Percentiles rank a stretch among this genome's conserved stretches.
phyloP scores from a whole-genome alignment of 2,329 filamentous ascomycete species.

The Penicillium capsulatum region DNA sequence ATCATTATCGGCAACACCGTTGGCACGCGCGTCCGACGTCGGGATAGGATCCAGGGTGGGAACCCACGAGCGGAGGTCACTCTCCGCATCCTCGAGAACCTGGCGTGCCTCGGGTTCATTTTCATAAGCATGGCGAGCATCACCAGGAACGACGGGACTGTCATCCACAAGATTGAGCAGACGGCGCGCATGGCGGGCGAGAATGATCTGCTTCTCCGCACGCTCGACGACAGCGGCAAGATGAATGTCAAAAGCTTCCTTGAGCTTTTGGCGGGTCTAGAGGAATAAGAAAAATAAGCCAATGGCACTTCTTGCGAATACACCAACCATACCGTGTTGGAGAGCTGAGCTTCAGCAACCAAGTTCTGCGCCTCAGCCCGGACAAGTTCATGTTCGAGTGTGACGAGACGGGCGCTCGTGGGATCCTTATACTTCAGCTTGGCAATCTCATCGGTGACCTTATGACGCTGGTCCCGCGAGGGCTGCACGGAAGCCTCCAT shows the following conservation, averaged over 20 bases:
- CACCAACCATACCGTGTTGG: conserved; percentile 69
- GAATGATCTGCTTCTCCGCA: conserved; percentile 92
- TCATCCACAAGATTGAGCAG: conserved; percentile 85
- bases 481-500: conserved; percentile 95
- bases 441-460: conserved; percentile 88
- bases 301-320: not conserved
- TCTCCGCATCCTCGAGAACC: conserved; percentile 87
- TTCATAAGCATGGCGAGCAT: conserved; percentile 66
- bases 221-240: conserved; percentile 90
- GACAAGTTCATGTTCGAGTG: conserved; percentile 92
- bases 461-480: conserved; percentile 77
- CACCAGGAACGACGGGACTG: conserved; percentile 81
- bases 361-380: conserved; percentile 92
- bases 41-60: conserved; percentile 53
- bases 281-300: not conserved
- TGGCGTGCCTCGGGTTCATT: conserved; percentile 67
- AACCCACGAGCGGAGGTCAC: conserved; percentile 74
- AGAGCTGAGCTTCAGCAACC: conserved; percentile 93
- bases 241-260: conserved; percentile 86
- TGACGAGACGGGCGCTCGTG: conserved; percentile 71
- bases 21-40: conserved; percentile 37
- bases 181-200: conserved; percentile 84
- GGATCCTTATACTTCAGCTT: conserved; percentile 91
- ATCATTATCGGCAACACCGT: conserved; percentile 23
- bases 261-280: conserved; percentile 90